These are phyloP conservation scores for Juncus inflexus DNA, from an alignment of 176 grass and related monocot species.

Conservation along the genomic window DNA sequence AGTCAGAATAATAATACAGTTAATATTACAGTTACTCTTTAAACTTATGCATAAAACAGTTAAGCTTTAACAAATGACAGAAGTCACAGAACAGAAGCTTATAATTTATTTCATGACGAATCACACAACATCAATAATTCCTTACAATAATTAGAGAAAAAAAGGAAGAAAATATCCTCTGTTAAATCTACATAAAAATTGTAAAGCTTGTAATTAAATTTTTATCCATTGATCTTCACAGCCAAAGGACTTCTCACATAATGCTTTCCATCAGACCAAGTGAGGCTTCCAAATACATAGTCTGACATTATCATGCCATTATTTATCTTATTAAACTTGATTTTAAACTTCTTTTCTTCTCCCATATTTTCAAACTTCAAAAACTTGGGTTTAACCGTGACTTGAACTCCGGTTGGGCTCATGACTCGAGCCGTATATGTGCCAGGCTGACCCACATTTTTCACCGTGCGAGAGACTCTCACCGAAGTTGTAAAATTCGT, in stretches of 20 bases:
- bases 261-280: constrained; percentile 55
- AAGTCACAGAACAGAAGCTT: neutral
- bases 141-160: neutral
- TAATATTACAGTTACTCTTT: too few species aligned
- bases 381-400: constrained; percentile 37
- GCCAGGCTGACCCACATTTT: constrained; percentile 40
- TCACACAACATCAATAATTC: neutral
- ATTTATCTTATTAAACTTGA: constrained; percentile 21
- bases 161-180: neutral
- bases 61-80: neutral
- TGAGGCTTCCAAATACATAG: constrained; percentile 45
- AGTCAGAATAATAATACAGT: too few species aligned
- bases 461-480: constrained; percentile 35
- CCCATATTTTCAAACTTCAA: constrained; percentile 35
- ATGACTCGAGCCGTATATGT: constrained; percentile 39
- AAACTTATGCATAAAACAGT: neutral
- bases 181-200: neutral
- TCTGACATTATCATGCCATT: neutral
- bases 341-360: constrained; percentile 59
- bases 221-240: constrained; percentile 20
- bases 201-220: neutral
- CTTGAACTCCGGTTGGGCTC: constrained; percentile 44
- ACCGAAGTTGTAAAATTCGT: constrained; percentile 10
- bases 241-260: constrained; percentile 46
- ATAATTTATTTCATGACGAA: neutral